Conservation (phyloP, 2,329 filamentous ascomycete species). For the Aspergillus tubingensis region DNA sequence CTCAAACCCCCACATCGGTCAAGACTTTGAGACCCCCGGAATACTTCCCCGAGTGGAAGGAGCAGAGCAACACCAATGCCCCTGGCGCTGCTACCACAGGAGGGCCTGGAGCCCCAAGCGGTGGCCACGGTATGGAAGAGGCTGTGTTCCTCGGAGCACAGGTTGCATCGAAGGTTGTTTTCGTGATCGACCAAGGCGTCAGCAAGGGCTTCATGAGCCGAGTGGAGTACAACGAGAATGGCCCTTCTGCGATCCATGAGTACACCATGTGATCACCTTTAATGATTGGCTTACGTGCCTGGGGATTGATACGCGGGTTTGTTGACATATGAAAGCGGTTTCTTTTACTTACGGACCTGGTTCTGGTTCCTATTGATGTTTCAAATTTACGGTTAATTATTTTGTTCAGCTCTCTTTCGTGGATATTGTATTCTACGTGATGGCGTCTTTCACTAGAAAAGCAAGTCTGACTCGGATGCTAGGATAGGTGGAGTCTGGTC, state of each 20-base stretch:
- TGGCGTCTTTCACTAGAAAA: neutral
- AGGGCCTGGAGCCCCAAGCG: slow-evolving; percentile 25
- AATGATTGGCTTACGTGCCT: neutral
- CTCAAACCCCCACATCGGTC: slow-evolving; percentile 80
- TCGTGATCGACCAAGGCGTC: slow-evolving; percentile 66
- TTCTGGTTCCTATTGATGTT: neutral
- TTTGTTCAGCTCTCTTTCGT: neutral
- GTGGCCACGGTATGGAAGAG: slow-evolving; percentile 67
- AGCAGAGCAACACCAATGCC: slow-evolving; percentile 52
- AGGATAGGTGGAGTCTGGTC: neutral
- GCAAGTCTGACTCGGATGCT: neutral
- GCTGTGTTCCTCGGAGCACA: slow-evolving; percentile 84
- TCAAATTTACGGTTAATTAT: slow-evolving; percentile 1
- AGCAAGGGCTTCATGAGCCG: slow-evolving; percentile 70
- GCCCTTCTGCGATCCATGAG: slow-evolving; percentile 65
- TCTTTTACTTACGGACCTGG: slow-evolving; percentile 1
- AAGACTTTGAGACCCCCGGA: slow-evolving; percentile 75
- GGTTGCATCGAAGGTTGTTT: slow-evolving; percentile 76
- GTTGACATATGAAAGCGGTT: neutral
- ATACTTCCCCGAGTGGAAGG: slow-evolving; percentile 91
- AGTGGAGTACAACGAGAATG: slow-evolving; percentile 68
- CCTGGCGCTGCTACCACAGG: slow-evolving; percentile 48
- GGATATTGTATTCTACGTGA: neutral
- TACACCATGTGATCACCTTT: slow-evolving; percentile 39
- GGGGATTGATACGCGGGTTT: neutral